Evolutionary conservation across 2,329 filamentous ascomycete genomes (phyloP), one percentile per base, ranked within the genome.

Genomic region (Fusarium anguioides): DNA sequence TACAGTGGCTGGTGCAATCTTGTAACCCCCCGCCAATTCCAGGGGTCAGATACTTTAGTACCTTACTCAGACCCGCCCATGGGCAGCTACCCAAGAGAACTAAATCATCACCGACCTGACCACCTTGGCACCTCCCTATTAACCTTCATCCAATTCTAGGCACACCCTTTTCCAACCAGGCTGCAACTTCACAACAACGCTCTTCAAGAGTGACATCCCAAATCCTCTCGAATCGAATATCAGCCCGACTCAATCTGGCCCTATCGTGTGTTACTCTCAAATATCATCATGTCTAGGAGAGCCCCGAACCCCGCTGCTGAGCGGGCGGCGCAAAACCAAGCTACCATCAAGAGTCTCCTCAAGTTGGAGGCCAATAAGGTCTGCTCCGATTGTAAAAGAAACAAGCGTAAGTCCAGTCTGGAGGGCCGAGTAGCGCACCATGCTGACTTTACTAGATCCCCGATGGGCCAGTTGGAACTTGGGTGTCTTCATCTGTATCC

Each of bases 401-500:
- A 98, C 84, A 99, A 98, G 81, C 96, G 94, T 96, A 81, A 71
- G 90, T 82, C 12, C 17, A 20, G 21, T 24, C 18, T 18, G 18
- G n/a, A 6, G 20, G 23, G 10, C 18, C 23, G 15, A 20, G 6
- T 52, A 33, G 31, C 36, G 42, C 37, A 37, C 27, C 21, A 12
- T 49, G 39, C 59, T 69, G 42, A 71, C 49, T 51, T 46, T 36
- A 20, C 37, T 77, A 97, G 93, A 97, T 82, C 96, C 96, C 63
- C 88, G 96, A 91, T 99, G 96, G 96, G 96, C 96, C 29, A 97
- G 94, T 77, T 99, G 96, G 96, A 99, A 99, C 78, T 82, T 99
- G 53, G 96, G 96, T 73, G 89, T 99, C 76, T 99, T 99, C 78
- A 85, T 99, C 75, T 99, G 96, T 84, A 99, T 99, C 78, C 91